A percentile compares a stretch with the other conserved stretches of the same genome.
Evolutionary conservation across 495 filamentous ascomycete genomes (phyloP).

Genomic region (Cairneyella variabilis): DNA sequence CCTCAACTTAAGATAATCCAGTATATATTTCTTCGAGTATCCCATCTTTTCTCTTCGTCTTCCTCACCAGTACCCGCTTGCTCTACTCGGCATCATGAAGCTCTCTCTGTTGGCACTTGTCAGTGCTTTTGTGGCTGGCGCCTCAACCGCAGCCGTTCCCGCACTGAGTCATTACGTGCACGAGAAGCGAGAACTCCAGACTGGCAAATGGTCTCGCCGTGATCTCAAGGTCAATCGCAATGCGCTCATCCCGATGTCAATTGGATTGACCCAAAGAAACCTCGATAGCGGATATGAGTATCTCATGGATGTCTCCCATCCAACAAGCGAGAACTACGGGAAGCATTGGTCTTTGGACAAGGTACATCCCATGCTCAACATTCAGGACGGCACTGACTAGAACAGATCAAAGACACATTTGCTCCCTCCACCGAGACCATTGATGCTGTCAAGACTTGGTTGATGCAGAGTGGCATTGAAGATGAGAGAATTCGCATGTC

Average conservation of each 20-base stretch:
- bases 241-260: slow-evolving; percentile 16
- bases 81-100: slow-evolving; percentile 17
- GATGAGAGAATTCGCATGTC: slow-evolving; percentile 5
- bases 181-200: slow-evolving; percentile 18
- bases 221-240: slow-evolving; percentile 13
- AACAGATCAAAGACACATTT: slow-evolving; percentile 13
- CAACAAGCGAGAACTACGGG: background rate
- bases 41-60: background rate
- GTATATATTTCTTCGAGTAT: background rate
- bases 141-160: slow-evolving; percentile 15
- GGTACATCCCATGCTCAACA: background rate
- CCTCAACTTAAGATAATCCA: background rate
- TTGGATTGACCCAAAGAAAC: slow-evolving; percentile 17
- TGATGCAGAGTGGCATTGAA: slow-evolving; percentile 10
- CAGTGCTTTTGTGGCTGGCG: slow-evolving; percentile 5
- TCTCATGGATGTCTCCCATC: slow-evolving; percentile 22
- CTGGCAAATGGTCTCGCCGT: slow-evolving; percentile 17
- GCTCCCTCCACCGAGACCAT: slow-evolving; percentile 6
- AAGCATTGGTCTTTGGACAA: slow-evolving; percentile 9
- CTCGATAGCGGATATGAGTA: slow-evolving; percentile 17
- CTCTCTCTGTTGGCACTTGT: slow-evolving; percentile 15
- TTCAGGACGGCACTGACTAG: background rate
- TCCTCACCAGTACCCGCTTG: background rate
- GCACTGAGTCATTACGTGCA: slow-evolving; percentile 21
- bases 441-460: slow-evolving; percentile 12